Evolutionary conservation across 2,329 filamentous ascomycete genomes (phyloP), one percentile per base, ranked within the genome.

Genomic region (Leptodontidium sp.): DNA sequence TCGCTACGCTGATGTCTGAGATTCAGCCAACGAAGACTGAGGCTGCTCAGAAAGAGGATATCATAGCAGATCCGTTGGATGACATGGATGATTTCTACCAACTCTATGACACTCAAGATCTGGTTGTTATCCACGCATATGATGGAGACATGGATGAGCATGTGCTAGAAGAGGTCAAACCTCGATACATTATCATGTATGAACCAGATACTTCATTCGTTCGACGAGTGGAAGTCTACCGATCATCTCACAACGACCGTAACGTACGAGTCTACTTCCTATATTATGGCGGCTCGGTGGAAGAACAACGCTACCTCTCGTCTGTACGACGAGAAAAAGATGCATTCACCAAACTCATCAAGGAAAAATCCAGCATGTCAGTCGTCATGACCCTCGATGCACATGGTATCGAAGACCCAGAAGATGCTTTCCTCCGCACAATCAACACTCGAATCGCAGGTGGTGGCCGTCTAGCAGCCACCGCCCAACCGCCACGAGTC

Each of bases 181-280:
- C 96, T 43, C 90, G 93, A 69, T 98, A 98, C 80, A 93, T 99
- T 68, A 92, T 99, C 82, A 98, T 99, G 96, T 99, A 98, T 80
- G 96, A 98, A 78, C 95, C 96, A 0, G 94, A 98, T 73, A 90
- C 95, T 2, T 90, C 95, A 2, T 99, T 99, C 79, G 97, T 98
- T 76, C 90, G 96, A 15, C 87, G 95, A 47, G 91, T 99, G 24
- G 96, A 99, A 79, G 94, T 98, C 1, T 99, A 98, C 81, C 90
- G 96, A 49, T 97, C 94, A 64, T 98, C 94, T 11, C 96, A 99
- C 81, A 92, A 90, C 68, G 93, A 95, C 78, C 86, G 94, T 45
- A 94, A 93, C 75, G 93, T 98, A 52, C 88, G 93, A 53, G 94
- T 97, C 0, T 99, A 98, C 82, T 98, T 98, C 79, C 89, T 98